Percentiles rank a stretch among this genome's conserved stretches.
Evolutionary conservation across 2,329 filamentous ascomycete species (phyloP).

Genomic region (Thelonectria discophora): DNA sequence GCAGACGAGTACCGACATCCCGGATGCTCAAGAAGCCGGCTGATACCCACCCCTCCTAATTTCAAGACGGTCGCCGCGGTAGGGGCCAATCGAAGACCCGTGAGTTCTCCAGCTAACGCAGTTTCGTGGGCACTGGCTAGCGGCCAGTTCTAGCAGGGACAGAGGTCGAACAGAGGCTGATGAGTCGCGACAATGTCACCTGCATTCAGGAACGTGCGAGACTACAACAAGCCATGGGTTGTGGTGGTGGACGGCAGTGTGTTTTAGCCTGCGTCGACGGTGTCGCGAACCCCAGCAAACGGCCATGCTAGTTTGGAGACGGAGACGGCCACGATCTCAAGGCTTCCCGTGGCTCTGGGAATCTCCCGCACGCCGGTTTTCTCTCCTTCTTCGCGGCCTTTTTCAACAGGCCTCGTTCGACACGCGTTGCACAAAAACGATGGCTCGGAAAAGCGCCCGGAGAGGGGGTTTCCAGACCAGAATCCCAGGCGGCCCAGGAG

Average conservation of each 20-base stretch:
- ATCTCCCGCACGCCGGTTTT: slow-evolving; percentile 41
- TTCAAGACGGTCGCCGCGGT: slow-evolving; percentile 23
- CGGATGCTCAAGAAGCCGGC: slow-evolving; percentile 42
- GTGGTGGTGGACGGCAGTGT: slow-evolving; percentile 41
- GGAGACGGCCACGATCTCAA: slow-evolving; percentile 41
- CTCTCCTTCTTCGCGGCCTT: slow-evolving; percentile 25
- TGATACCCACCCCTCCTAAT: slow-evolving; percentile 38
- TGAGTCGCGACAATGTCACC: slow-evolving; percentile 42
- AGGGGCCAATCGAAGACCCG: slow-evolving; percentile 20
- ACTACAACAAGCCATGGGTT: slow-evolving; percentile 44
- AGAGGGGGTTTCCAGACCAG: slow-evolving; percentile 9
- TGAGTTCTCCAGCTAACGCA: slow-evolving; percentile 32
- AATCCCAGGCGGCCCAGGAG: slow-evolving; percentile 8
- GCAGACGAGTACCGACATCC: slow-evolving; percentile 39
- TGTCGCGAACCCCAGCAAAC: slow-evolving; percentile 41
- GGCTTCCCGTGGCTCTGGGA: slow-evolving; percentile 40
- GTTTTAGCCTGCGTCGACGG: slow-evolving; percentile 38
- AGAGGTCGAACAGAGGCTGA: slow-evolving; percentile 34
- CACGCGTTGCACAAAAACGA: slow-evolving; percentile 8
- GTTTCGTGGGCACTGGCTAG: slow-evolving; percentile 36
- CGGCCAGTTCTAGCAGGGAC: slow-evolving; percentile 30
- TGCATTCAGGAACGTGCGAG: slow-evolving; percentile 45
- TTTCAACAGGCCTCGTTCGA: no score
- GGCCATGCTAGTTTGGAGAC: slow-evolving; percentile 34
- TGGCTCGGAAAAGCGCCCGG: slow-evolving; percentile 23